Percentiles rank a stretch among this genome's conserved stretches.
Evolutionary conservation across 2,329 filamentous ascomycete genomes (phyloP).

Genomic region (Colletotrichum magnum): DNA sequence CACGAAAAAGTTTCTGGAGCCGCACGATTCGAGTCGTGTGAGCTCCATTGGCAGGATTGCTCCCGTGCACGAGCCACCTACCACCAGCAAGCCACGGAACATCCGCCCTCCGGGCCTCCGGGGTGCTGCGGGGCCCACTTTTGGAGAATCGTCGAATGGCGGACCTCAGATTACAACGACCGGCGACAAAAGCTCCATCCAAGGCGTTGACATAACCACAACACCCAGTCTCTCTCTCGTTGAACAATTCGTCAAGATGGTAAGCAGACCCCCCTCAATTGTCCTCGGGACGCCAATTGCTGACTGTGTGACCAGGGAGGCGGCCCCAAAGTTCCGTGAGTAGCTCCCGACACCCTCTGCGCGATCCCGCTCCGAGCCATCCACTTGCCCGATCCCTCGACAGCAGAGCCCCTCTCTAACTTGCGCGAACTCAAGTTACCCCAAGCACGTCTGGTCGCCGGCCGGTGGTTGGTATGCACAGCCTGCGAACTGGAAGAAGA

Average conservation of each 20-base stretch:
- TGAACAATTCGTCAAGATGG: conserved; percentile 68
- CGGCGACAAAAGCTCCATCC: conserved; percentile 29
- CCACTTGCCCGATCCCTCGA: conserved; percentile 40
- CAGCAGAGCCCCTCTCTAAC: conserved; percentile 35
- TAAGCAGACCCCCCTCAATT: conserved; percentile 50
- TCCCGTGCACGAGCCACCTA: conserved; percentile 32
- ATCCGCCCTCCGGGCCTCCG: conserved; percentile 35
- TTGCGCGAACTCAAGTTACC: conserved; percentile 75
- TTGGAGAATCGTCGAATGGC: conserved; percentile 23
- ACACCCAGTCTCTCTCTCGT: conserved; percentile 49
- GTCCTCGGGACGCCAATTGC: conserved; percentile 42
- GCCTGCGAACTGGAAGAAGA: conserved; percentile 93
- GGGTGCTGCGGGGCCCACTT: conserved; percentile 25
- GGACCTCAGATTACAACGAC: conserved; percentile 34
- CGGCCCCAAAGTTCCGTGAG: conserved; percentile 77
- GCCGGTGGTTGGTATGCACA: conserved; percentile 98
- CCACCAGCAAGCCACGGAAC: conserved; percentile 9
- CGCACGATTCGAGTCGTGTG: conserved; percentile 51
- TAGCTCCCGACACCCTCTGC: conserved; percentile 43
- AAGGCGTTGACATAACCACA: conserved; percentile 37
- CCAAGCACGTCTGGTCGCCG: conserved; percentile 99
- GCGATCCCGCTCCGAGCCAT: conserved; percentile 13
- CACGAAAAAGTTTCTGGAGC: conserved; percentile 54
- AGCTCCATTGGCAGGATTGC: conserved; percentile 42
- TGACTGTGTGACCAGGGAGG: conserved; percentile 74